Evolutionary conservation across 2,329 filamentous ascomycete species (phyloP).

Genomic region (Diaporthe humulicola): DNA sequence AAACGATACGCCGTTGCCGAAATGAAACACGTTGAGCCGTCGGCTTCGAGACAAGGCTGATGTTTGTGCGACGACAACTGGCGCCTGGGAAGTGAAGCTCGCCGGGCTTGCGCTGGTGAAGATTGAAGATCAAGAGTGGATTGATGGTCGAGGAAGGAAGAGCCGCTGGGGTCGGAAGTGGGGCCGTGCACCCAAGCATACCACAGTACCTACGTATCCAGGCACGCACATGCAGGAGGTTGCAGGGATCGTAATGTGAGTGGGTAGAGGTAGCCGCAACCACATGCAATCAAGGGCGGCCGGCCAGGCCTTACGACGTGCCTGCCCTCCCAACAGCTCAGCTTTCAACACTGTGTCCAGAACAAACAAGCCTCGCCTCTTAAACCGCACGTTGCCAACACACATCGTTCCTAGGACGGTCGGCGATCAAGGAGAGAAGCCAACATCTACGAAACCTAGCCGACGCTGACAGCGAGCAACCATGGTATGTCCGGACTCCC

Average conservation of each 20-base stretch:
- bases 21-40: slow-evolving; percentile 2
- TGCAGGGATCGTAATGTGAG: slow-evolving; percentile 23
- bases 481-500: slow-evolving; percentile 44
- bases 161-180: slow-evolving; percentile 12
- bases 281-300: slow-evolving; percentile 21
- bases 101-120: background rate
- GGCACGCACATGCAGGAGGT: slow-evolving; percentile 17
- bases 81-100: background rate
- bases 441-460: background rate
- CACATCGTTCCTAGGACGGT: background rate
- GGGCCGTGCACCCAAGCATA: slow-evolving; percentile 13
- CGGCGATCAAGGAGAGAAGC: background rate
- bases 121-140: background rate
- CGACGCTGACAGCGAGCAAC: slow-evolving; percentile 29
- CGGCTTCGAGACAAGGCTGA: slow-evolving; percentile 25
- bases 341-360: slow-evolving; percentile 38
- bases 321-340: background rate
- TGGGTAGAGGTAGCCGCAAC: slow-evolving; percentile 26
- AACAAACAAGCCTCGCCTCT: slow-evolving; percentile 26
- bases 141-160: slow-evolving; percentile 1
- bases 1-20: background rate
- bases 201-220: background rate
- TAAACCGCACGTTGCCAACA: background rate
- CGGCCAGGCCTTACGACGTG: slow-evolving; percentile 1
- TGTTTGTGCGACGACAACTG: background rate